Conservation (phyloP, 345 rosid species). For the Corchorus capsularis region DNA sequence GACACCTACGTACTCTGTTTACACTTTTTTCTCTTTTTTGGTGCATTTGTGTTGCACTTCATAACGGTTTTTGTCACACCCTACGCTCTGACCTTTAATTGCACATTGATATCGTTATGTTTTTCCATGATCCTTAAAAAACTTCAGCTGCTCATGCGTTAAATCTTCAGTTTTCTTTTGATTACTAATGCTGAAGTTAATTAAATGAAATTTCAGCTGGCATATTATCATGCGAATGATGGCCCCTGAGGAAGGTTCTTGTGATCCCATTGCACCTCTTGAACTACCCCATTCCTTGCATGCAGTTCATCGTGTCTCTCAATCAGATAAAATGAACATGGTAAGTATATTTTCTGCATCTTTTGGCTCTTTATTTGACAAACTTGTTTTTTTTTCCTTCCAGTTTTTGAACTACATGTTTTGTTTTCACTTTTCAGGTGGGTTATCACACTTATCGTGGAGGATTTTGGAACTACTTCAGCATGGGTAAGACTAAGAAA, state of each 20-base stretch:
- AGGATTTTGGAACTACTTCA: conserved; percentile 86
- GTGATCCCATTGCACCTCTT: conserved; percentile 69
- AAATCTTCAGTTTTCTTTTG: not conserved
- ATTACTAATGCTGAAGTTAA: conserved; percentile 5
- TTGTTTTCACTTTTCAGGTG: conserved; percentile 40
- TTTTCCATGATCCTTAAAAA: conserved; percentile 4
- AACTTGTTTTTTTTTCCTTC: not conserved
- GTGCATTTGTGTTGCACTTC: not conserved
- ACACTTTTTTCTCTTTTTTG: not conserved
- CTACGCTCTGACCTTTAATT: not conserved
- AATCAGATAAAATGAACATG: conserved; percentile 41
- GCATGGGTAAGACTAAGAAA: conserved; percentile 75
- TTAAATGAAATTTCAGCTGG: conserved; percentile 51
- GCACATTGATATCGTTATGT: not conserved
- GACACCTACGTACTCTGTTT: not conserved
- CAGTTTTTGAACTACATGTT: not conserved
- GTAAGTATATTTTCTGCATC: conserved; percentile 33
- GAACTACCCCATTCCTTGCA: conserved; percentile 79
- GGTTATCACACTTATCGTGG: conserved; percentile 74
- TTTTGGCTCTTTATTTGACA: not conserved
- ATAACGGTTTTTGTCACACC: not conserved
- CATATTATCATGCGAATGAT: conserved; percentile 67
- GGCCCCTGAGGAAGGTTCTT: conserved; percentile 52
- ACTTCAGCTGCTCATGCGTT: not conserved
- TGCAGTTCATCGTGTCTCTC: conserved; percentile 63